phyloP scores from a whole-genome alignment of 208 protist species.

The Acanthamoeba castellanii region DNA sequence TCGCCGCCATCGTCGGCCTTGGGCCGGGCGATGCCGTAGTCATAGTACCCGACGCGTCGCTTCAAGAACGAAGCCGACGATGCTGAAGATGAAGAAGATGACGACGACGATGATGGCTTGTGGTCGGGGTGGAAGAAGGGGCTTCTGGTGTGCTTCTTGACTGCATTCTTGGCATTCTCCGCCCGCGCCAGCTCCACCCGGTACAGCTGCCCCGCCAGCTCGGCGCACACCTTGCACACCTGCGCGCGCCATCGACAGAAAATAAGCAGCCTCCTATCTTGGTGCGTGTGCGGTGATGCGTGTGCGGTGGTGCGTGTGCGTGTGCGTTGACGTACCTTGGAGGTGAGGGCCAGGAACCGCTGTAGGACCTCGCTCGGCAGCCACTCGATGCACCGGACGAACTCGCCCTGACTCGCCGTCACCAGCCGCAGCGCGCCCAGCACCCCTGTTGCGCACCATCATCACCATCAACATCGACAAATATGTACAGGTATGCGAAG shows the following conservation, averaged over 20 bases:
- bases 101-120: too few species aligned
- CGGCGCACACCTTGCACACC: neutral
- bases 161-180: neutral
- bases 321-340: neutral
- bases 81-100: neutral
- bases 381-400: neutral
- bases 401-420: neutral
- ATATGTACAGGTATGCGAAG: too few species aligned
- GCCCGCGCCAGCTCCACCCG: neutral
- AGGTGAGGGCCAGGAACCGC: neutral
- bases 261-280: too few species aligned
- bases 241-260: neutral
- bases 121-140: too few species aligned
- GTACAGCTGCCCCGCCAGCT: neutral
- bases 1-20: neutral
- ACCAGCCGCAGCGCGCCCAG: neutral
- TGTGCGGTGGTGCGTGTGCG: too few species aligned
- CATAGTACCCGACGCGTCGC: neutral
- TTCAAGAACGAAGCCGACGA: too few species aligned
- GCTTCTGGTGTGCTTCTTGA: neutral
- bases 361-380: neutral
- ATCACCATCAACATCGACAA: too few species aligned
- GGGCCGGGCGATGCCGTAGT: neutral
- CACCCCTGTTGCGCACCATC: neutral
- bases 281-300: too few species aligned